These are phyloP conservation scores for Fraxinus platypoda DNA, from an alignment of 305 asterid species.

Conservation along the genomic window DNA sequence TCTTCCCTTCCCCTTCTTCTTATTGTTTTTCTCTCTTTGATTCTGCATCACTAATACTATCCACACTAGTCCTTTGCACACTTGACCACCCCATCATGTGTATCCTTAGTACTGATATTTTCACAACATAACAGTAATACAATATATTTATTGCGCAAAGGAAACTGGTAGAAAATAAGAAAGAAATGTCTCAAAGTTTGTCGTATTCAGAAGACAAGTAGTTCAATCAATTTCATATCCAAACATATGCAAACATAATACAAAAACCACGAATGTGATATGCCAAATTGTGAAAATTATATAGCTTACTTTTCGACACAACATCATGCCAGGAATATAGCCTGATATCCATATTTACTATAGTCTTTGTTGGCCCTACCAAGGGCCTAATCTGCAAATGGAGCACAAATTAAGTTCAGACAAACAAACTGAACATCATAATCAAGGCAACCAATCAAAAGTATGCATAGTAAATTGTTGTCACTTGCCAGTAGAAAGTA, in stretches of 20 bases:
- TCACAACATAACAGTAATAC: not conserved
- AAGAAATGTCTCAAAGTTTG: not conserved
- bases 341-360: constrained; percentile 42
- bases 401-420: constrained; percentile 20
- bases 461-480: constrained; percentile 10
- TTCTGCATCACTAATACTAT: too few relatives aligned
- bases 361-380: constrained; percentile 59
- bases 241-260: constrained; percentile 7
- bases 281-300: constrained; percentile 8
- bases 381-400: constrained; percentile 75
- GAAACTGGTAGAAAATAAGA: not conserved
- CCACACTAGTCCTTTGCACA: not conserved
- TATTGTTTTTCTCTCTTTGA: too few relatives aligned
- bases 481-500: constrained; percentile 78
- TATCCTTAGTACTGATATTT: not conserved
- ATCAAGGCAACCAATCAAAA: constrained; percentile 15
- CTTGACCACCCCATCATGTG: not conserved
- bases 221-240: constrained; percentile 7
- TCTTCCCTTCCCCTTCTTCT: too few relatives aligned
- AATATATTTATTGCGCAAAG: not conserved
- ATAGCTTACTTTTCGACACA: constrained; percentile 67
- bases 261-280: not conserved
- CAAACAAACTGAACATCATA: constrained; percentile 16
- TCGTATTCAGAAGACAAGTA: not conserved
- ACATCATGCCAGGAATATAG: constrained; percentile 90